Conservation (phyloP, 805 yeast species). For the Starmerella sirachaensis region DNA sequence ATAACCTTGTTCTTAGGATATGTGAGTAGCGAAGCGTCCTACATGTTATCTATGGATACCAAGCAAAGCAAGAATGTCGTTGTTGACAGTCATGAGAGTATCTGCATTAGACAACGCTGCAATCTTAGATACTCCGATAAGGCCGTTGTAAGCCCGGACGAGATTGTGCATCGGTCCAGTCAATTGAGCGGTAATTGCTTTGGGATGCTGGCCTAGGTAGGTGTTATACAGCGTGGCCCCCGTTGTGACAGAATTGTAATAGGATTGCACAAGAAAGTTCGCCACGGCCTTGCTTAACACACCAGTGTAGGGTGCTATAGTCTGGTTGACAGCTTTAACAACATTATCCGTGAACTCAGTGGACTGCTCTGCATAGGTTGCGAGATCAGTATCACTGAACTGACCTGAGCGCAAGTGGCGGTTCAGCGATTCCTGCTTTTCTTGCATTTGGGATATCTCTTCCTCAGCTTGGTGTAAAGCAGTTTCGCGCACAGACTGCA, state of each 20-base stretch:
- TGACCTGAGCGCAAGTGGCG: conserved; percentile 7
- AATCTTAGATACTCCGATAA: neutral
- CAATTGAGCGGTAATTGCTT: neutral
- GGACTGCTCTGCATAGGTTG: neutral
- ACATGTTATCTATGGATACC: too few relatives aligned
- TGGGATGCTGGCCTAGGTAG: neutral
- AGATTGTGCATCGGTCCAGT: neutral
- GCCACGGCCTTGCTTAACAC: conserved; percentile 3
- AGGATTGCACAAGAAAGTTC: conserved; percentile 7
- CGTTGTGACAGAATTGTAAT: conserved; percentile 5
- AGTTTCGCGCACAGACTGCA: neutral
- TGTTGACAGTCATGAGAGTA: neutral
- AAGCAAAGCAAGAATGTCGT: conserved; percentile 1
- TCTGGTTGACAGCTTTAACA: neutral
- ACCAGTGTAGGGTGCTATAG: conserved; percentile 6
- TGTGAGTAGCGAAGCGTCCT: too few relatives aligned
- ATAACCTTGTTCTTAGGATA: too few relatives aligned
- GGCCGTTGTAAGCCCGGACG: conserved; percentile 1
- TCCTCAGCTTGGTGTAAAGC: conserved; percentile 1
- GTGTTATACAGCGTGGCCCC: conserved; percentile 6
- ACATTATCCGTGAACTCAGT: conserved; percentile 1
- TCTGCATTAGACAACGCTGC: conserved; percentile 2
- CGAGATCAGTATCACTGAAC: conserved; percentile 5
- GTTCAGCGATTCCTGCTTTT: conserved; percentile 9
- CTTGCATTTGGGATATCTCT: conserved; percentile 2